These are phyloP conservation scores for Rhodotorula graminis DNA, from an alignment of 768 basidiomycete genomes.

Conservation along the genomic window DNA sequence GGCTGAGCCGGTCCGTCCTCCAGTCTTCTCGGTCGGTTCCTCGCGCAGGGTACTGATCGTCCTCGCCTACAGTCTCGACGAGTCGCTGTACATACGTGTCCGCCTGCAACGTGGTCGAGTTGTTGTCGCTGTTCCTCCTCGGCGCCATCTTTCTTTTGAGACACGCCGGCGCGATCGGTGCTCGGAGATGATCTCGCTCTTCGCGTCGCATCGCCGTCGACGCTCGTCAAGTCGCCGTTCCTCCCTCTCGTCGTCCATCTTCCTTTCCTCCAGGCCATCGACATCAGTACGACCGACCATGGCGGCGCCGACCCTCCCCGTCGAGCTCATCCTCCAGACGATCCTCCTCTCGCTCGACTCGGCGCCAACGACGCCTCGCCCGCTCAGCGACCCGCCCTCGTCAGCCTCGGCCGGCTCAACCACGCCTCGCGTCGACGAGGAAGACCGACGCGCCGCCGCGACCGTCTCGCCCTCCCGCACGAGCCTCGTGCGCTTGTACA, in stretches of 20 bases:
- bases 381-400: background rate
- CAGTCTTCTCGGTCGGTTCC: too few species aligned
- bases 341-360: background rate
- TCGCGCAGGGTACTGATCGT: too few species aligned
- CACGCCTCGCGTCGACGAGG: background rate
- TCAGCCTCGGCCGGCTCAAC: background rate
- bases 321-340: background rate
- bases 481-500: background rate
- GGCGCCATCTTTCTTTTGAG: too few species aligned
- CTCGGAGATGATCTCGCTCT: too few species aligned
- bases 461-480: rapidly evolving
- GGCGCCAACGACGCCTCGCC: background rate
- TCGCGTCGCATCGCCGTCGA: too few species aligned
- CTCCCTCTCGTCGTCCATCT: background rate
- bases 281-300: background rate
- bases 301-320: background rate
- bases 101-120: too few species aligned
- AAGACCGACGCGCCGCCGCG: background rate
- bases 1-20: background rate
- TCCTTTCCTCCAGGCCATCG: background rate
- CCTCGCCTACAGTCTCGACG: too few species aligned
- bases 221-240: too few species aligned
- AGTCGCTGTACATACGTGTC: too few species aligned
- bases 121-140: too few species aligned
- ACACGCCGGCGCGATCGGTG: too few species aligned